Evolutionary conservation across 164 flowering plant genomes (phyloP), one percentile per base, ranked within the genome.

Genomic region (Kalanchoe fedtschenkoi): DNA sequence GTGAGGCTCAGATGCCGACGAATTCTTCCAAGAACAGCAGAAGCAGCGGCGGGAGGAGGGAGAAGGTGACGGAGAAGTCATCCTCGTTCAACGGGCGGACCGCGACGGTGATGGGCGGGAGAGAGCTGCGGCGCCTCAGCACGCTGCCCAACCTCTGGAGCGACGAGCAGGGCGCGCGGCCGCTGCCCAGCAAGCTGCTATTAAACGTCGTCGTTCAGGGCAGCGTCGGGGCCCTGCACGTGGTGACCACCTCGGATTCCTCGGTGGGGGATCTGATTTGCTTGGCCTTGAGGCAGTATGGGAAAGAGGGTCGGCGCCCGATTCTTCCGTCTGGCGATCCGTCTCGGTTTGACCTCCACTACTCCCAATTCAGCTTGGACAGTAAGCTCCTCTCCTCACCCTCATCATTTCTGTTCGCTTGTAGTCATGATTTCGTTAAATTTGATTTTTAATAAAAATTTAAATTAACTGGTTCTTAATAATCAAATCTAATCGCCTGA

Each of bases 281-380:
- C 3, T 83, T 82, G 58, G 85, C 82, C 6, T 55, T 88, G 0
- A 64, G 78, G 60, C 86, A 75, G 71, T 90, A 90, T 65, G 56
- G 15, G 19, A 85, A 83, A 68, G 99, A 93, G 65, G 86, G 78
- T 3, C 77, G 99, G 33, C 81, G 93, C 33, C 96, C 95, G 21
- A 64, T 80, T n/a, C 63, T 88, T 26, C 71, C 77, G 6, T 47
- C 80, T 2, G 30, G 65, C 22, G 83, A 82, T 8, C 64, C 90
- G 1, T 44, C 74, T 4, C 69, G 63, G 0, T 88, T 83, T 69
- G 86, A 76, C 61, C 95, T 93, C 65, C 98, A 93, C 69, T 89
- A 93, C 42, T 89, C 98, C 8, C 92, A 87, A 68, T 93, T 93
- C 67, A 85, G 90, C 74, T 70, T 92, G 68, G 97, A 92, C 74